Conservation (phyloP, 305 asterid species). For the Rubia occidens region DNA sequence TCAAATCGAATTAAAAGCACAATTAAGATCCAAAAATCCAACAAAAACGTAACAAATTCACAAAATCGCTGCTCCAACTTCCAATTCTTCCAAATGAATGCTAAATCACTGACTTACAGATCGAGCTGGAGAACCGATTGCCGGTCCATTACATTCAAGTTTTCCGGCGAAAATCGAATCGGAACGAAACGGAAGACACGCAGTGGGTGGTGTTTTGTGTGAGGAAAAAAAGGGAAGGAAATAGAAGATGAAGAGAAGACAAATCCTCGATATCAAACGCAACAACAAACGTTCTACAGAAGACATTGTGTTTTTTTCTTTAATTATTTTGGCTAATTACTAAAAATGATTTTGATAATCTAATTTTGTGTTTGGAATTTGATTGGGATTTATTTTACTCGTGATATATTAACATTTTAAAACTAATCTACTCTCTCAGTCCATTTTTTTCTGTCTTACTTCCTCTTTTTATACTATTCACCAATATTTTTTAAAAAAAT, state of each 20-base stretch:
- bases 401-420: too few relatives aligned
- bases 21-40: constrained; percentile 34
- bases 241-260: constrained; percentile 24
- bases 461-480: too few relatives aligned
- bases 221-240: background rate
- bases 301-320: constrained; percentile 4
- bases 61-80: constrained; percentile 18
- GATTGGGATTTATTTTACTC: too few relatives aligned
- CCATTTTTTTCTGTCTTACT: too few relatives aligned
- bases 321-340: background rate
- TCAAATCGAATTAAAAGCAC: constrained; percentile 24
- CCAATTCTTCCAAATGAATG: constrained; percentile 13
- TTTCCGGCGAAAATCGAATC: constrained; percentile 10
- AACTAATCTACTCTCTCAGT: too few relatives aligned
- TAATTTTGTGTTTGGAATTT: background rate
- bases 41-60: constrained; percentile 5
- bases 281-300: constrained; percentile 16
- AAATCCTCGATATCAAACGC: constrained; percentile 22
- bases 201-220: constrained; percentile 17
- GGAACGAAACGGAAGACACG: constrained; percentile 14
- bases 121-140: constrained; percentile 27
- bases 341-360: background rate
- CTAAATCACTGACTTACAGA: constrained; percentile 36
- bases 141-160: constrained; percentile 18
- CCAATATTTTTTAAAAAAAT: too few relatives aligned